Base-by-base conservation (phyloP, 345 rosid genomes). In the Salix viminalis region DNA sequence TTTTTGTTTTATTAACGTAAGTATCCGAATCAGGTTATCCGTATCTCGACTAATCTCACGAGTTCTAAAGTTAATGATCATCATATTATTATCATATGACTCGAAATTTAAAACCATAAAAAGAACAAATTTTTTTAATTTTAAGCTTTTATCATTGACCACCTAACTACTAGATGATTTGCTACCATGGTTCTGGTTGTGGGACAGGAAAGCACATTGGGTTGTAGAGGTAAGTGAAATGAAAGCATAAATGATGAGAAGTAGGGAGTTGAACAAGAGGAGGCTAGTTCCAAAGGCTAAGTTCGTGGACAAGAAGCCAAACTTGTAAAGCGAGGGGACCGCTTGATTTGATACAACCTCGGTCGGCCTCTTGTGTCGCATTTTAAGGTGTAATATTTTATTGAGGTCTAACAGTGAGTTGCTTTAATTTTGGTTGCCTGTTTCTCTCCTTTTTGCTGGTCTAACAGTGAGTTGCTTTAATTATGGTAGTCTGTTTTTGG, bases 291-390 rank as follows among this genome's bases (percentile, higher is more conserved):
- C 85, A 79, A 82, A 69, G 79, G 82, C 81, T 52, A 73, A 37
- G 81, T 83, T 85, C 65, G 79, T 15, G 60, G 62, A 79, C 71
- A 72, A 77, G 83, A 77, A 83, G 86, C 86, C 86, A 79, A 83
- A 74, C 12, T 72, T 81, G 70, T 32, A 48, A 64, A 56, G 75
- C 14, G 28, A 39, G 70, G 81, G 75, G 4, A n/a, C 80, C 64
- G 34, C 37, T 56, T 56, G 79, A 79, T 79, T 75, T 75, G 77
- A 86, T 58, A 9, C 64, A 58, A 58, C 84, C 26, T 26, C 42
- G 83, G 83, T 85, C 79, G 77, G 65, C 65, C 62, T 48, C 52
- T 79, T 72, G 67, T 65, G 71, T 37, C 48, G 16, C 62, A 34
- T 50, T 23, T 72, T 67, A 30, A 77, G 65, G 66, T 65, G 48